Conservation (phyloP, 805 yeast species). For the Brettanomyces naardenensis region DNA sequence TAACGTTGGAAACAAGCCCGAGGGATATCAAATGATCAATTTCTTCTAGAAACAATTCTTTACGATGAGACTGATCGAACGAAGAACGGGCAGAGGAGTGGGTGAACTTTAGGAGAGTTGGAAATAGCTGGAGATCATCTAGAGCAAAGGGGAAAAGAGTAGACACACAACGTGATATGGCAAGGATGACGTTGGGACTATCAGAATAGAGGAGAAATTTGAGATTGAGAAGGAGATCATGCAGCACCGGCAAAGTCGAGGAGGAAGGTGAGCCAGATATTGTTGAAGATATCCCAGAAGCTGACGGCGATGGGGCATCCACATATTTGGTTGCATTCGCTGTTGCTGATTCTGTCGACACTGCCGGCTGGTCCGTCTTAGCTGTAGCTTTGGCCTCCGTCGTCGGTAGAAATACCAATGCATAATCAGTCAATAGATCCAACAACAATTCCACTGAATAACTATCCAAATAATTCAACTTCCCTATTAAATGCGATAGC, state of each 20-base stretch:
- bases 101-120: constrained; percentile 33
- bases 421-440: constrained; percentile 60
- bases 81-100: constrained; percentile 1
- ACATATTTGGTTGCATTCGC: too few species aligned
- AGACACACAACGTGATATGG: constrained; percentile 48
- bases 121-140: constrained; percentile 39
- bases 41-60: constrained; percentile 9
- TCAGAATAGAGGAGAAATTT: constrained; percentile 39
- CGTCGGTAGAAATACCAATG: constrained; percentile 45
- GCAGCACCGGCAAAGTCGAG: too few species aligned
- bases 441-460: constrained; percentile 59
- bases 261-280: too few species aligned
- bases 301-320: too few species aligned
- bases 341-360: constrained; percentile 40
- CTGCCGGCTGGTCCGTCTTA: background rate
- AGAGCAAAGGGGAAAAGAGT: constrained; percentile 54
- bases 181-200: constrained; percentile 54
- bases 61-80: background rate
- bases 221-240: constrained; percentile 30
- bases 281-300: too few species aligned
- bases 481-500: constrained; percentile 37
- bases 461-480: constrained; percentile 51
- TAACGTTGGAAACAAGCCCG: constrained; percentile 30
- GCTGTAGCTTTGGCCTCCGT: constrained; percentile 1
- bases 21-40: constrained; percentile 21